Percentiles rank a stretch among this genome's conserved stretches.
Evolutionary conservation across 2,329 filamentous ascomycete species (phyloP).

Genomic region (Aspergillus nomiae): DNA sequence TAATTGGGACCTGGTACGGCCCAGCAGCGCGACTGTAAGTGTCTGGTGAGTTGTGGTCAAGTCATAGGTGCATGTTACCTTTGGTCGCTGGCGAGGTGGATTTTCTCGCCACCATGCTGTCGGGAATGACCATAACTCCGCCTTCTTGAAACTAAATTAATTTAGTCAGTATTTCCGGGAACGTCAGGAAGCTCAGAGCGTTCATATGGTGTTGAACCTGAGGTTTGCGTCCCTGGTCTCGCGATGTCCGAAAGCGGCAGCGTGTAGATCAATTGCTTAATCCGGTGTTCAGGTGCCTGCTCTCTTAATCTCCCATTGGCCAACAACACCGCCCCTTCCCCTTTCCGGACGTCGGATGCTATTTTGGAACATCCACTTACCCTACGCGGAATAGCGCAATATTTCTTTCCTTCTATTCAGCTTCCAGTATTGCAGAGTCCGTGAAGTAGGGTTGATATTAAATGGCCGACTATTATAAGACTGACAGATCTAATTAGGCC

Average conservation of each 20-base stretch:
- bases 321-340: too few species aligned
- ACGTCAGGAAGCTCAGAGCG: background rate
- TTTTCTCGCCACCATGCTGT: background rate
- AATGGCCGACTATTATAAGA: background rate
- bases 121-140: background rate
- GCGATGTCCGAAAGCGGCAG: background rate
- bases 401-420: too few species aligned
- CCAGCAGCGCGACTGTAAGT: background rate
- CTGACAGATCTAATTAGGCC: background rate
- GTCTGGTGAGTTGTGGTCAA: too few species aligned
- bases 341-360: too few species aligned
- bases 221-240: background rate
- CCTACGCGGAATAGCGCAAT: too few species aligned
- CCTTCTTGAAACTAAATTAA: background rate
- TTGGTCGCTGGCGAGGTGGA: background rate
- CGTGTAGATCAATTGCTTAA: too few species aligned
- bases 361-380: too few species aligned
- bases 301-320: too few species aligned
- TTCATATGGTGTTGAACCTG: background rate
- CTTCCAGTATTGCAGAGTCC: background rate
- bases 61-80: constrained; percentile 1
- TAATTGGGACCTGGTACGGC: background rate
- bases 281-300: too few species aligned
- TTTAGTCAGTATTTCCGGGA: background rate
- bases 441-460: background rate